These are phyloP conservation scores for Stygiomarasmius scandens DNA, from an alignment of 1,284 basidiomycete species.

Conservation along the genomic window DNA sequence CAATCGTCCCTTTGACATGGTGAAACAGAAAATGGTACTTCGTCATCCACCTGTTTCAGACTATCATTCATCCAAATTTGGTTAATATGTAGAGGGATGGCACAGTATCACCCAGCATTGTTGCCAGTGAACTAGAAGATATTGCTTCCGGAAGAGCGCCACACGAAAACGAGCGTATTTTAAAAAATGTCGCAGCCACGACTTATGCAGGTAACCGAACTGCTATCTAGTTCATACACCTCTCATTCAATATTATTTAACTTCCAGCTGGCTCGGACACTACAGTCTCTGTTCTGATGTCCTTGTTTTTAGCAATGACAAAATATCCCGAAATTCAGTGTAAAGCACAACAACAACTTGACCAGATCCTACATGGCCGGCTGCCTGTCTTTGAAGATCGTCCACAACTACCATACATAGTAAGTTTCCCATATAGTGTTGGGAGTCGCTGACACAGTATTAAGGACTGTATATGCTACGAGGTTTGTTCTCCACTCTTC, in stretches of 20 bases:
- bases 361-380: constrained; percentile 32
- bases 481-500: constrained; percentile 20
- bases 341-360: constrained; percentile 38
- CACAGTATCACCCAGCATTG: constrained; percentile 34
- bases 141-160: constrained; percentile 24
- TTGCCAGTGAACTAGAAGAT: constrained; percentile 39
- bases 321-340: constrained; percentile 39
- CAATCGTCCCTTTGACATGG: constrained; percentile 41
- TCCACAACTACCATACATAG: constrained; percentile 37
- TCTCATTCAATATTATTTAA: neutral
- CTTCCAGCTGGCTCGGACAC: constrained; percentile 35
- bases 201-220: constrained; percentile 38
- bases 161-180: constrained; percentile 32
- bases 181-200: constrained; percentile 47
- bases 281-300: constrained; percentile 33
- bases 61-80: neutral
- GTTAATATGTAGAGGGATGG: constrained; percentile 28
- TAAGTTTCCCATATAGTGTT: constrained; percentile 18
- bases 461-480: constrained; percentile 38
- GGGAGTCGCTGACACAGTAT: neutral
- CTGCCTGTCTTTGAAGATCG: constrained; percentile 41
- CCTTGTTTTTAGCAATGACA: constrained; percentile 42
- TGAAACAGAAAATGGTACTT: constrained; percentile 38
- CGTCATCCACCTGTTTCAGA: neutral
- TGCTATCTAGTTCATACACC: too few species aligned